Evolutionary conservation across 495 filamentous ascomycete genomes (phyloP).

Genomic region (Hypomontagnella submonticulosa): DNA sequence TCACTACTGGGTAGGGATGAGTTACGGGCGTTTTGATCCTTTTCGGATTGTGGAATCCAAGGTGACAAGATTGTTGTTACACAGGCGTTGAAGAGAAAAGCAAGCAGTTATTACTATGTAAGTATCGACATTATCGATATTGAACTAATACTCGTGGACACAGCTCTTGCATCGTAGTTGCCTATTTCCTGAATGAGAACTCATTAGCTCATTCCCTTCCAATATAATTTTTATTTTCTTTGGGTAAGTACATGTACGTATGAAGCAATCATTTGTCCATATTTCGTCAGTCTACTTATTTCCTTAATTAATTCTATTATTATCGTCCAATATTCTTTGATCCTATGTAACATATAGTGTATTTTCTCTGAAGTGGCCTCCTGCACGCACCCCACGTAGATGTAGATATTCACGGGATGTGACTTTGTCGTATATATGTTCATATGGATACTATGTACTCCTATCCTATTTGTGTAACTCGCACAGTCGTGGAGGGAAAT

Average conservation of each 20-base stretch:
- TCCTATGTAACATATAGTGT: slow-evolving; percentile 4
- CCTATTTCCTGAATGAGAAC: background rate
- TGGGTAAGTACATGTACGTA: background rate
- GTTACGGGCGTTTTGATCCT: background rate
- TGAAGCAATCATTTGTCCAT: slow-evolving; percentile 16
- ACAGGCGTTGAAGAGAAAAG: too few species aligned
- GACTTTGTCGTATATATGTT: background rate
- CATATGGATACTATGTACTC: background rate
- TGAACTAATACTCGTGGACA: slow-evolving; percentile 8
- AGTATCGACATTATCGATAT: too few species aligned
- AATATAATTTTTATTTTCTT: slow-evolving; percentile 8
- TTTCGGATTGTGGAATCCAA: background rate
- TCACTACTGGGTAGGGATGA: too few species aligned
- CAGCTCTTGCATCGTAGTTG: slow-evolving; percentile 2
- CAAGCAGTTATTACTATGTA: too few species aligned
- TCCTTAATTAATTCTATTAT: slow-evolving; percentile 41
- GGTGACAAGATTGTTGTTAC: too few species aligned
- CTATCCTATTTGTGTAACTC: slow-evolving; percentile 3
- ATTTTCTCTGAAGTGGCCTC: slow-evolving; percentile 15
- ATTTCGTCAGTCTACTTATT: slow-evolving; percentile 19
- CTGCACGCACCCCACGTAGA: slow-evolving; percentile 36
- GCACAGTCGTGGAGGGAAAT: background rate
- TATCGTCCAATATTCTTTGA: slow-evolving; percentile 32
- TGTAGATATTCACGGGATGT: too few species aligned
- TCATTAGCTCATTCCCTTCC: slow-evolving; percentile 2